phyloP scores from a whole-genome alignment of 352 stramenopile genomes.

The Pythium grandisporangium region DNA sequence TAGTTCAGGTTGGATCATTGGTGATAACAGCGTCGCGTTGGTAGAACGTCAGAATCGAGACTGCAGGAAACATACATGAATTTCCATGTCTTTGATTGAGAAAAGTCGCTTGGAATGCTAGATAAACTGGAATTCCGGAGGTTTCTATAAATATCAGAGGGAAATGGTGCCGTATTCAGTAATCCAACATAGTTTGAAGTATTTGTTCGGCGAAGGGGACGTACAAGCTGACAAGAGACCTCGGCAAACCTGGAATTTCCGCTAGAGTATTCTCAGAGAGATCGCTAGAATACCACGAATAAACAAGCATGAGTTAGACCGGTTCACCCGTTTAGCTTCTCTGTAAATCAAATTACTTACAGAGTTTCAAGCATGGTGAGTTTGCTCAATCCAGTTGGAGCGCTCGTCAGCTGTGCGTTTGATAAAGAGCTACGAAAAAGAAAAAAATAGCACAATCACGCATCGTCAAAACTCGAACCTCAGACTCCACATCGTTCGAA shows the following conservation, averaged over 20 bases:
- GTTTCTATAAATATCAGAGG: conserved; percentile 4
- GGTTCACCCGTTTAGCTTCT: not conserved
- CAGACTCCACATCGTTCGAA: too few relatives aligned
- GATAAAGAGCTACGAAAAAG: not conserved
- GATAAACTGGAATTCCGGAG: conserved; percentile 10
- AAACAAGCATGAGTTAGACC: not conserved
- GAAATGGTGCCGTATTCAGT: not conserved
- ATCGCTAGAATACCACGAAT: not conserved
- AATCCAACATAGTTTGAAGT: not conserved
- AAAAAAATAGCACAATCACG: not conserved
- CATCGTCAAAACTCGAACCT: not conserved
- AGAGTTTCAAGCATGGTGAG: not conserved
- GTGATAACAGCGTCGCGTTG: too few relatives aligned
- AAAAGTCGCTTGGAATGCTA: conserved; percentile 10
- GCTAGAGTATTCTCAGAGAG: not conserved
- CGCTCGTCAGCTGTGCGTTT: not conserved
- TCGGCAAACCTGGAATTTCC: not conserved
- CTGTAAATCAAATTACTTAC: not conserved
- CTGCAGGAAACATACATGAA: conserved; percentile 6
- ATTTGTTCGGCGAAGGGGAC: too few relatives aligned
- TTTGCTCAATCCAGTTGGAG: not conserved
- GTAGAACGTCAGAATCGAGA: too few relatives aligned
- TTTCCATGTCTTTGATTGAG: conserved; percentile 14
- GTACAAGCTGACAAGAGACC: conserved; percentile 8
- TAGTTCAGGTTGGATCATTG: not conserved